Base-by-base conservation (phyloP, 31 red algal species). In the Porphyra umbilicalis region DNA sequence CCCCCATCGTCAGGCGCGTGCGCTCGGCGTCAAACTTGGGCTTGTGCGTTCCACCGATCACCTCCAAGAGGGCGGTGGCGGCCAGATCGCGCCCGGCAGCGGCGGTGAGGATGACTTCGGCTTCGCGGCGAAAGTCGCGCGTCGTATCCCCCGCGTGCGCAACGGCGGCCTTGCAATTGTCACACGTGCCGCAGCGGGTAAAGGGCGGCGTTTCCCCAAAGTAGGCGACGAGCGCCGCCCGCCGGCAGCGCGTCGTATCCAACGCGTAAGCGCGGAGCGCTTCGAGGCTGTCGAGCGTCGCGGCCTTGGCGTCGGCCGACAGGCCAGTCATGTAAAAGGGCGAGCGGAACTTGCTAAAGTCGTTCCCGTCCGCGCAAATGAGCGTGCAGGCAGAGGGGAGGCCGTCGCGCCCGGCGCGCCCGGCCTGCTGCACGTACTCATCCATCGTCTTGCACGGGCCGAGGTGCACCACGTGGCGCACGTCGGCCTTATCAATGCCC, bases 351-450 rank as follows among this genome's bases (percentile, higher is more conserved):
- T 71, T 18, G 25, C 30, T 71, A 77, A 88, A 88, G 20, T 71
- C 57, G 30, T 8, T 71, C 25, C 80, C 84, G 9, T 91, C 76
- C 25, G 79, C 79, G 75, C 79, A 87, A 32, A 89, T 75, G 29
- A 92, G 32, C 38, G 89, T 89, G 14, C 85, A 89, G 0, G 33
- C 2, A 18, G 80, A 42, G 11, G 75, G 86, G 44, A 76, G 40
- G n/a, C 90, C 90, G 82, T 92, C 90, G 34, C 90, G 80, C 30
- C 90, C 90, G 34, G 88, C 90, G 71, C 90, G 79, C 20, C 90
- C 90, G 29, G 78, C 83, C 35, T 92, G 87, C 67, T 92, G 90
- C 30, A 74, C 68, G 78, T 83, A 92, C 8, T 88, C 88, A 36
- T 83, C 79, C 31, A 92, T 44, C 38, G 76, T 92, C 35, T 76